Percentiles rank a stretch among this genome's conserved stretches.
Conservation (phyloP, 306 rosid species). For the Cucumis hystrix region DNA sequence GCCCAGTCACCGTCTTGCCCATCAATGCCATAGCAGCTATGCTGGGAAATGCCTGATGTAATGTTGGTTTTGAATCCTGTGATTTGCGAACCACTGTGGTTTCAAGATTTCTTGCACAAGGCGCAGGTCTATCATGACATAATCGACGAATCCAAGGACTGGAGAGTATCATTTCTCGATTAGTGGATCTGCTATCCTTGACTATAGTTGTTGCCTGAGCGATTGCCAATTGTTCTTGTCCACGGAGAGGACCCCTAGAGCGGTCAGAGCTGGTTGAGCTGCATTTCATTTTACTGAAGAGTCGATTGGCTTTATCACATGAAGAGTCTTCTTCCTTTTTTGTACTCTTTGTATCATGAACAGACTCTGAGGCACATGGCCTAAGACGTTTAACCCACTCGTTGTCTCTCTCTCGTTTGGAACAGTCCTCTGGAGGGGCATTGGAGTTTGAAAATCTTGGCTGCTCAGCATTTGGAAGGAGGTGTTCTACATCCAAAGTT, state of each 20-base stretch:
- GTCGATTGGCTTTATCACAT: conserved; percentile 19
- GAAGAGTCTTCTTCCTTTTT: conserved; percentile 40
- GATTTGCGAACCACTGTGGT: conserved; percentile 19
- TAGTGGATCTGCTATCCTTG: conserved; percentile 19
- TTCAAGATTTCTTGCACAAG: conserved; percentile 27
- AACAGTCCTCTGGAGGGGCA: conserved; percentile 16
- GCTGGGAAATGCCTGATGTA: conserved; percentile 60
- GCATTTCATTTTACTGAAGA: conserved; percentile 19
- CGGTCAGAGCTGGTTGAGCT: conserved; percentile 27
- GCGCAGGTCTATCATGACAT: conserved; percentile 18
- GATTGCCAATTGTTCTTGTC: conserved; percentile 14
- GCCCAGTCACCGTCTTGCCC: conserved; percentile 57
- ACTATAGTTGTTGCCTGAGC: conserved; percentile 14
- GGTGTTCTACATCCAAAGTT: conserved; percentile 54
- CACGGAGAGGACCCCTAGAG: conserved; percentile 11
- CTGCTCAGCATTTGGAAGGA: conserved; percentile 46
- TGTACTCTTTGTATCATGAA: conserved; percentile 37
- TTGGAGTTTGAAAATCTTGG: conserved; percentile 27
- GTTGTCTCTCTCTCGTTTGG: conserved; percentile 39
- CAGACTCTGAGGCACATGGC: conserved; percentile 27
- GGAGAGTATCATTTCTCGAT: conserved; percentile 36
- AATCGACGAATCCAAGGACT: conserved; percentile 89
- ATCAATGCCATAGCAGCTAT: conserved; percentile 87
- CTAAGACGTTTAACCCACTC: conserved; percentile 78
- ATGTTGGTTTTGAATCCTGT: conserved; percentile 16